A percentile compares a stretch with the other conserved stretches of the same genome.
Evolutionary conservation across 2,329 filamentous ascomycete genomes (phyloP).

Genomic region (Byssochlamys sp.): DNA sequence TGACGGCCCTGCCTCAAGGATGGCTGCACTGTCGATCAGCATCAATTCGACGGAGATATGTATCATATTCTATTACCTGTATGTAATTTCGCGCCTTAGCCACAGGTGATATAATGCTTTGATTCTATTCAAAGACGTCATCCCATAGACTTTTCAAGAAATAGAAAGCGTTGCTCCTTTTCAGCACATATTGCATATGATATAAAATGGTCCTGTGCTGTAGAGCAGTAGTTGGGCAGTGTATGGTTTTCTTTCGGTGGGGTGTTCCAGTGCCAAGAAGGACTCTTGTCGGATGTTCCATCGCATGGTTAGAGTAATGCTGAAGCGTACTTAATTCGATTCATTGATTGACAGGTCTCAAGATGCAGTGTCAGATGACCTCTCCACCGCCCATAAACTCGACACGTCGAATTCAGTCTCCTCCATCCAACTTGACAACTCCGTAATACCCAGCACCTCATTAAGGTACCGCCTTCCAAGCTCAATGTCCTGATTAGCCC

Average conservation of each 20-base stretch:
- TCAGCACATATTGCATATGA: neutral
- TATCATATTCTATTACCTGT: neutral
- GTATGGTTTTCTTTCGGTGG: neutral
- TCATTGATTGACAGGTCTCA: neutral
- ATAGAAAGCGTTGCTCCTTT: neutral
- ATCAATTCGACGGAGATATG: neutral
- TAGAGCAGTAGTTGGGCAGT: neutral
- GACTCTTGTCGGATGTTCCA: too few species aligned
- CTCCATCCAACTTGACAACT: slow-evolving; percentile 15
- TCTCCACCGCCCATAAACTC: neutral
- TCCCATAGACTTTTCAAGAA: neutral
- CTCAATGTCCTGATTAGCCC: slow-evolving; percentile 11
- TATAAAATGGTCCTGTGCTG: neutral
- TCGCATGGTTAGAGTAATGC: neutral
- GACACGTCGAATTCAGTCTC: slow-evolving; percentile 13
- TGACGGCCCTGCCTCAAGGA: neutral
- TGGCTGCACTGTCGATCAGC: neutral
- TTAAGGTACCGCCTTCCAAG: slow-evolving; percentile 15
- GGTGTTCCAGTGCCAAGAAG: too few species aligned
- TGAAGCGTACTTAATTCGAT: neutral
- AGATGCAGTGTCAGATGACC: neutral
- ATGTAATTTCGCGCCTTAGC: neutral
- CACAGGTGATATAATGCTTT: neutral
- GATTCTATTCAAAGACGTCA: neutral
- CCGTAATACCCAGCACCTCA: slow-evolving; percentile 16